Evolutionary conservation across 805 yeast species (phyloP).

Genomic region (Yarrowia porcina): DNA sequence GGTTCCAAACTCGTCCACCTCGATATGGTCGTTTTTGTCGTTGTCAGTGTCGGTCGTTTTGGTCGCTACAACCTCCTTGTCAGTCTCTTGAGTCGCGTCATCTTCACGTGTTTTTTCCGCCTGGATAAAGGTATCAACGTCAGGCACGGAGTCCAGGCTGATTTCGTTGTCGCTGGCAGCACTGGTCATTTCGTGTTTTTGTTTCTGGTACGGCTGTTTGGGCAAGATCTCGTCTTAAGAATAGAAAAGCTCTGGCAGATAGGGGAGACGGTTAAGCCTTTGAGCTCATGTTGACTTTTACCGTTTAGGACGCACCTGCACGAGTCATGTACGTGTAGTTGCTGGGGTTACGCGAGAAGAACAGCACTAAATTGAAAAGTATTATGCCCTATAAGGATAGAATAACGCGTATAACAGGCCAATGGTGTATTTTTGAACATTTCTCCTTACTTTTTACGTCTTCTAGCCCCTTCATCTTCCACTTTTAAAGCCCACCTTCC

Average conservation of each 20-base stretch:
- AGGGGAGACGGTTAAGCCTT: neutral
- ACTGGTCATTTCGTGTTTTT: neutral
- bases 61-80: neutral
- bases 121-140: constrained; percentile 4
- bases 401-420: no score
- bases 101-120: constrained; percentile 6
- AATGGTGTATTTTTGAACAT: no score
- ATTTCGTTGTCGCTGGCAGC: neutral
- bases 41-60: neutral
- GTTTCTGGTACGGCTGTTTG: neutral
- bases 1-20: neutral
- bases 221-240: no score
- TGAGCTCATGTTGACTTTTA: constrained; percentile 8
- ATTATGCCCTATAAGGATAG: no score
- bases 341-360: neutral
- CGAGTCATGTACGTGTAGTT: neutral
- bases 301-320: constrained; percentile 6
- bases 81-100: neutral
- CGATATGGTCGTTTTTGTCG: neutral
- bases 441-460: no score
- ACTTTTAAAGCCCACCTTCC: no score
- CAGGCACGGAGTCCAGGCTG: constrained; percentile 11
- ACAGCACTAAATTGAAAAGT: neutral
- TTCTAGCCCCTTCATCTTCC: no score
- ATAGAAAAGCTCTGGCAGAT: neutral